Evolutionary conservation across 768 basidiomycete species (phyloP), one percentile per base, ranked within the genome.

Genomic region (Cystobasidium tubakii): DNA sequence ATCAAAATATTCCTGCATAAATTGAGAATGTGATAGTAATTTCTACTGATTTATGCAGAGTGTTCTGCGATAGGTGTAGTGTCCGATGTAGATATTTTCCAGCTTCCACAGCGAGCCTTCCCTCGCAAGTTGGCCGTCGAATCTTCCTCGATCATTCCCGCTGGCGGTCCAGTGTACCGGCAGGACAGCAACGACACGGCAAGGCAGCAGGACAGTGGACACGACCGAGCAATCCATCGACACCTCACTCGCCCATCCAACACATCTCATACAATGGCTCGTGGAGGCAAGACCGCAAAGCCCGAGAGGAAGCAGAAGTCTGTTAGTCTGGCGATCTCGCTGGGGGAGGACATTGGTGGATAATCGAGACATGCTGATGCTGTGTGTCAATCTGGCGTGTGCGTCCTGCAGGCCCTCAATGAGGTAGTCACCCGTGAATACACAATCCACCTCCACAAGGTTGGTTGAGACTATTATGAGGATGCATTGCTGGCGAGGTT

Each of bases 391-490:
- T n/a, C n/a, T n/a, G n/a, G n/a, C n/a, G n/a, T n/a, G n/a, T n/a
- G n/a, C n/a, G n/a, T n/a, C 15, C 23, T 65, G 63, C 69, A 71
- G 69, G 69, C 69, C 33, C 69, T 71, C 54, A 55, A 71, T 23
- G 69, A 71, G 50, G 69, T 71, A 27, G 55, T 71, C 42, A 67
- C 66, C 39, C 39, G 94, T 80, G 95, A 99, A 83, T 96, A 97
- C 89, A 97, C 95, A 80, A 79, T 79, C 75, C 77, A 77, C 78
- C 78, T 79, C 63, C 78, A 79, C 78, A 77, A 75, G 57, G 57
- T 60, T 27, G 23, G 57, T 60, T 29, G 23, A 60, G 42, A 50
- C 23, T 75, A 75, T 53, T 76, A 76, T 74, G 75, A 75, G 65
- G n/a, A 75, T 66, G 75, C 76, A 62, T 78, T 62, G 17, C 55